phyloP scores from a whole-genome alignment of 768 basidiomycete genomes.

The Mycena sanguinolenta region DNA sequence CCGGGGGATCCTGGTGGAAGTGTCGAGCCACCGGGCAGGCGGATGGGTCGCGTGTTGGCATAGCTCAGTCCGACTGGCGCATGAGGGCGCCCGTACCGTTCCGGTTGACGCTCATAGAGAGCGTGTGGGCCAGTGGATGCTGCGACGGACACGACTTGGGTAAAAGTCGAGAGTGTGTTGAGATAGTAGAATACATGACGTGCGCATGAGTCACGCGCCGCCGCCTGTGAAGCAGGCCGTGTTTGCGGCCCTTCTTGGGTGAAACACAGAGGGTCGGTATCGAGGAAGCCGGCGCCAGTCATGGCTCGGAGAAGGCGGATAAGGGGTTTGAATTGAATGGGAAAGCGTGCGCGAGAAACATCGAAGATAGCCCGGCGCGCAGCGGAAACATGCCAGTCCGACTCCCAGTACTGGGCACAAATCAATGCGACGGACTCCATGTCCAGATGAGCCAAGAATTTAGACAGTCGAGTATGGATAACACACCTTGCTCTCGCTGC shows the following conservation, averaged over 20 bases:
- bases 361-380: conserved; percentile 87
- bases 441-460: background rate
- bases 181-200: conserved; percentile 84
- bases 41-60: conserved; percentile 74
- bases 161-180: conserved; percentile 76
- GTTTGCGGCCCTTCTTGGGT: conserved; percentile 43
- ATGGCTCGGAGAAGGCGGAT: conserved; percentile 81
- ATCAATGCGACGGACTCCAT: conserved; percentile 71
- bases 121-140: conserved; percentile 78
- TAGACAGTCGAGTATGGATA: background rate
- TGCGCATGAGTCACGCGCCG: conserved; percentile 71
- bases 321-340: conserved; percentile 79
- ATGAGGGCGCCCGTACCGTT: conserved; percentile 68
- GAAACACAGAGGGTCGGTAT: conserved; percentile 76
- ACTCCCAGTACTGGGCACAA: conserved; percentile 86
- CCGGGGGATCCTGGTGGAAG: conserved; percentile 79
- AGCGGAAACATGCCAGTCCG: conserved; percentile 76
- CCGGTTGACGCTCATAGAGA: conserved; percentile 76
- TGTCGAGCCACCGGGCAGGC: conserved; percentile 81
- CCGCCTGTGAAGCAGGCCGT: conserved; percentile 39
- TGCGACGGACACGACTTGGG: conserved; percentile 76
- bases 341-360: conserved; percentile 85
- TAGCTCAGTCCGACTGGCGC: conserved; percentile 68
- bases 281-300: conserved; percentile 82
- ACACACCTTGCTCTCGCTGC: conserved; percentile 65